phyloP scores from a whole-genome alignment of 352 stramenopile species.

The Phytophthora pinifolia region DNA sequence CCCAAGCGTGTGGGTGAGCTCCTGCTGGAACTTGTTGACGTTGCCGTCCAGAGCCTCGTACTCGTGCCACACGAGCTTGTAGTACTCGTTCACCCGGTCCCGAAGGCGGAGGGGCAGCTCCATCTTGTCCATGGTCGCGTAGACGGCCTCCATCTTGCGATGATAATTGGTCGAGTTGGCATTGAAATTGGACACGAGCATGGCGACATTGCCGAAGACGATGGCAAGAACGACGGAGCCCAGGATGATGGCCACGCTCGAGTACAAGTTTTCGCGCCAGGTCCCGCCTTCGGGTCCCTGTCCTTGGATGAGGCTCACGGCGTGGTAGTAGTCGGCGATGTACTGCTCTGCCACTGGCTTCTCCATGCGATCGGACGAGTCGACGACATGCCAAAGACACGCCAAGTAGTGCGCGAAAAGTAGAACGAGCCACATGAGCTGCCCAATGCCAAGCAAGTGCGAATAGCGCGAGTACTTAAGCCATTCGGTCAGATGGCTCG shows the following conservation, averaged over 20 bases:
- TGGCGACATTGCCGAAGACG: constrained; percentile 29
- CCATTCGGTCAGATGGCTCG: constrained; percentile 22
- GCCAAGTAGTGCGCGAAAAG: constrained; percentile 40
- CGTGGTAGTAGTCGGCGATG: constrained; percentile 31
- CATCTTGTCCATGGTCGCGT: constrained; percentile 22
- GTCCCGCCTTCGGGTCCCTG: constrained; percentile 15
- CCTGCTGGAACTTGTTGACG: constrained; percentile 14
- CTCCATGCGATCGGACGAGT: no score
- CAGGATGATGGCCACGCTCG: constrained; percentile 21
- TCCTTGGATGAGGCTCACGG: constrained; percentile 27
- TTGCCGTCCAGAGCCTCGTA: constrained; percentile 32
- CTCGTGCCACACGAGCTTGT: constrained; percentile 33
- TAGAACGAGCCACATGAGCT: constrained; percentile 30
- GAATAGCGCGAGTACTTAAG: constrained; percentile 27
- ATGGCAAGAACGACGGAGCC: constrained; percentile 30
- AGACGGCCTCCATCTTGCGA: constrained; percentile 31
- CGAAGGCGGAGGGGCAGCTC: constrained; percentile 21
- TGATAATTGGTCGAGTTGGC: constrained; percentile 15
- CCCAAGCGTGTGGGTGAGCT: constrained; percentile 30
- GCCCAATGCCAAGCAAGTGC: constrained; percentile 27
- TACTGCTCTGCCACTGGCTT: constrained; percentile 13
- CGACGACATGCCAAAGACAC: constrained; percentile 35
- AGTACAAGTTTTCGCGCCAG: constrained; percentile 12
- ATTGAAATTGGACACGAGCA: no score
- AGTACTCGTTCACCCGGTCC: constrained; percentile 29